A percentile compares a stretch with the other conserved stretches of the same genome.
Conservation (phyloP, 192 early-diverging fungal species). For the Podila horticola region DNA sequence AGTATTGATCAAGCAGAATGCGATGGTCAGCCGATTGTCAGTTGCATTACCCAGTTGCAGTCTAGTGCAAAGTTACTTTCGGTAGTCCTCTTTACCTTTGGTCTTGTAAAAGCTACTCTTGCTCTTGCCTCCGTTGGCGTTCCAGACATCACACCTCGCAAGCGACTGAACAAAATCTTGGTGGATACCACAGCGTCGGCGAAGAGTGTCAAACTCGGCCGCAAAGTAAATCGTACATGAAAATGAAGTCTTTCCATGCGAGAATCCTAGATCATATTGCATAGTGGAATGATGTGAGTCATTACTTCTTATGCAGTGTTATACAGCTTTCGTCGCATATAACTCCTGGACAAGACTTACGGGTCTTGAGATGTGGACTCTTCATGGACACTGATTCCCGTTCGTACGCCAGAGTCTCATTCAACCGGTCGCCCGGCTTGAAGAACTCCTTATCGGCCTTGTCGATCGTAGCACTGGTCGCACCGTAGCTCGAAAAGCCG, state of each 20-base stretch:
- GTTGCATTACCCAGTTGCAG: neutral
- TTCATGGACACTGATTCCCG: constrained; percentile 6
- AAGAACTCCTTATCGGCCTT: constrained; percentile 31
- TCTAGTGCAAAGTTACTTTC: no score
- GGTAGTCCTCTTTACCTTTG: constrained; percentile 56
- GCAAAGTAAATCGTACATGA: constrained; percentile 89
- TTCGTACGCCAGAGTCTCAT: constrained; percentile 10
- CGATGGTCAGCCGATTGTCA: neutral
- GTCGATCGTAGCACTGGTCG: constrained; percentile 11
- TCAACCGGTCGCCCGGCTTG: neutral
- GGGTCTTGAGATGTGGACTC: constrained; percentile 65
- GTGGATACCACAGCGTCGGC: constrained; percentile 84
- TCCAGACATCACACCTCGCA: constrained; percentile 80
- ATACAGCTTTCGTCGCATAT: no score
- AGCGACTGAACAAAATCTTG: constrained; percentile 83
- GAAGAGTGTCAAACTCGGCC: constrained; percentile 86
- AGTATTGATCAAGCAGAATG: neutral
- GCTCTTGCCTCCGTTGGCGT: constrained; percentile 87
- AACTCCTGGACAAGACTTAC: constrained; percentile 44
- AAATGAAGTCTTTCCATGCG: constrained; percentile 76
- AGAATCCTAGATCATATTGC: constrained; percentile 58
- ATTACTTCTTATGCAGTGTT: neutral
- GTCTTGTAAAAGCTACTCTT: constrained; percentile 89
- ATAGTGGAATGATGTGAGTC: neutral
- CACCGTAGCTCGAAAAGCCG: constrained; percentile 33